Evolutionary conservation across 305 asterid species (phyloP), one percentile per base, ranked within the genome.

Genomic region (Stenogyne calaminthoides): DNA sequence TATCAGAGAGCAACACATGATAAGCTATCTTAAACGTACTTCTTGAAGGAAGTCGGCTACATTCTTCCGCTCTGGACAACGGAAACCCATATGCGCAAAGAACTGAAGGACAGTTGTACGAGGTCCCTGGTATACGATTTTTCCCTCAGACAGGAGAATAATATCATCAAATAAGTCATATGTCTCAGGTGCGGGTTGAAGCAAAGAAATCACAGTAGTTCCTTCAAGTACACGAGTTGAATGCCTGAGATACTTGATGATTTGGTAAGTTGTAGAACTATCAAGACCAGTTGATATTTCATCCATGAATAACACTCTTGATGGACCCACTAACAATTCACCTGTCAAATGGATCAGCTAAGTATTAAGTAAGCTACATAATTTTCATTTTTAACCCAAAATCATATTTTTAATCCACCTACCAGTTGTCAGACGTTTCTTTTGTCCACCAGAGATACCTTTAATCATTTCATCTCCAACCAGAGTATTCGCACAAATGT

Each of bases 371-470:
- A 46, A 66, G 73, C 22, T 51, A 20, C 37, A 80, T 73, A 67
- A 16, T 52, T 67, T 19, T 27, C 49, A 40, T 47, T 40, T 71
- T 56, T 19, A 32, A 34, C 44, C 68, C 72, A 70, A 76, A 74
- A 68, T 29, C 44, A 47, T 9, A 72, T 69, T 39, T 27, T 57
- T 65, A 69, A 67, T 37, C 29, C 70, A 32, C 56, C 76, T 78
- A 93, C 98, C 98, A 32, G 97, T 88, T 77, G 97, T 83, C 67
- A 93, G 88, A 77, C 97, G 90, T 85, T 91, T 94, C 77, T 89
- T 94, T 80, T 94, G 98, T 76, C 97, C 98, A 62, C 98, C 98
- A 44, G 99, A 94, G 72, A 94, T 94, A 56, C 99, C 99, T 78
- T 85, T 94, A 64, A 90, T 91, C 97, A 91, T 94, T 87, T 91